A percentile compares a stretch with the other conserved stretches of the same genome.
Conservation (phyloP, 495 filamentous ascomycete species). For the Gamarada debralockiae region DNA sequence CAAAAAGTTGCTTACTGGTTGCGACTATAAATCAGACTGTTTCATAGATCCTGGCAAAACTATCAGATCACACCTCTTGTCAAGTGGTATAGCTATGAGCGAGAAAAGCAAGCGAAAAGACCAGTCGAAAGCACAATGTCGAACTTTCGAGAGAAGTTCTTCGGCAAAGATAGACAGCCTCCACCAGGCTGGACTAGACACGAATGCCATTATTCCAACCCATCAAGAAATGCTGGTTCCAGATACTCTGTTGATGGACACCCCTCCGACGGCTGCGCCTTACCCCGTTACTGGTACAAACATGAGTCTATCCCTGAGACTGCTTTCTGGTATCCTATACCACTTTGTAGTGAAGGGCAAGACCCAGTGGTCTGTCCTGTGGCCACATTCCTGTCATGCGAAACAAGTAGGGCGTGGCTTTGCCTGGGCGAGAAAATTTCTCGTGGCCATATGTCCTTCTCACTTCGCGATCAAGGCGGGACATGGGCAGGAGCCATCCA, state of each 20-base stretch:
- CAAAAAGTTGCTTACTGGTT: neutral
- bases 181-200: too few relatives aligned
- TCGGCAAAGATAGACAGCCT: too few relatives aligned
- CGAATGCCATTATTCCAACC: too few relatives aligned
- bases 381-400: neutral
- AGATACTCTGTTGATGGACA: too few relatives aligned
- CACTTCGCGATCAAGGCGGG: neutral
- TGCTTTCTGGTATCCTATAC: neutral
- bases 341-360: neutral
- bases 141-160: too few relatives aligned
- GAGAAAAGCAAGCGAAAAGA: neutral
- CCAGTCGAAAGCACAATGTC: too few relatives aligned
- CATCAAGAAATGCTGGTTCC: too few relatives aligned
- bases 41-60: neutral
- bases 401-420: neutral
- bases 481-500: neutral
- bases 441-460: neutral
- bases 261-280: too few relatives aligned
- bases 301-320: neutral
- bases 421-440: neutral
- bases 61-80: neutral
- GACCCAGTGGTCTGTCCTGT: neutral
- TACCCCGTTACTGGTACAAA: conserved; percentile 1
- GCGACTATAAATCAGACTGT: neutral
- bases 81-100: neutral